Percentiles rank a stretch among this genome's conserved stretches.
Conservation (phyloP, 2,329 filamentous ascomycete genomes). For the Trichoderma semiorbis region DNA sequence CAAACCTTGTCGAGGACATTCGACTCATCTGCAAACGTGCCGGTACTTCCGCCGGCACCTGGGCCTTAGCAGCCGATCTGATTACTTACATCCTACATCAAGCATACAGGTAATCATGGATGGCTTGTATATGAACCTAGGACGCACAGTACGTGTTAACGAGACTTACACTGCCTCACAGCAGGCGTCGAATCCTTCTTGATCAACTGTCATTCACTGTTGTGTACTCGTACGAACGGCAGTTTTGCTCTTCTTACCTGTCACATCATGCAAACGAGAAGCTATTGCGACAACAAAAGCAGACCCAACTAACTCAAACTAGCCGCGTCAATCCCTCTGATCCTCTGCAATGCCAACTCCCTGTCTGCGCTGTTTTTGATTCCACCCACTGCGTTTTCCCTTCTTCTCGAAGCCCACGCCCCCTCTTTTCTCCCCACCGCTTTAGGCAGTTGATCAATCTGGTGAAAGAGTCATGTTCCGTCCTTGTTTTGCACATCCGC, state of each 20-base stretch:
- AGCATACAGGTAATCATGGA: neutral
- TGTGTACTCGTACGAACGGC: too few species aligned
- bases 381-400: neutral
- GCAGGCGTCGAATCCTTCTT: neutral
- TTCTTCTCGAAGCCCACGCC: neutral
- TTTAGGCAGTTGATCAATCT: neutral
- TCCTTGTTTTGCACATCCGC: neutral
- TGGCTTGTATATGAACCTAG: neutral
- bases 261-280: neutral
- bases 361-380: neutral
- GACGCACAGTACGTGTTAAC: neutral
- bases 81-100: neutral
- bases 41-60: slow-evolving; percentile 10
- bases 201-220: neutral
- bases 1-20: neutral
- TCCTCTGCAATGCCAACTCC: neutral
- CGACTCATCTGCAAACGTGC: neutral
- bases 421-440: neutral
- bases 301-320: neutral
- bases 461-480: neutral
- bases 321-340: neutral
- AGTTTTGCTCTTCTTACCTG: neutral
- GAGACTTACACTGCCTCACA: neutral
- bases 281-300: neutral
- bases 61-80: neutral